Evolutionary conservation across 441 rosid genomes (phyloP), one percentile per base, ranked within the genome.

Genomic region (Eruca vesicaria): DNA sequence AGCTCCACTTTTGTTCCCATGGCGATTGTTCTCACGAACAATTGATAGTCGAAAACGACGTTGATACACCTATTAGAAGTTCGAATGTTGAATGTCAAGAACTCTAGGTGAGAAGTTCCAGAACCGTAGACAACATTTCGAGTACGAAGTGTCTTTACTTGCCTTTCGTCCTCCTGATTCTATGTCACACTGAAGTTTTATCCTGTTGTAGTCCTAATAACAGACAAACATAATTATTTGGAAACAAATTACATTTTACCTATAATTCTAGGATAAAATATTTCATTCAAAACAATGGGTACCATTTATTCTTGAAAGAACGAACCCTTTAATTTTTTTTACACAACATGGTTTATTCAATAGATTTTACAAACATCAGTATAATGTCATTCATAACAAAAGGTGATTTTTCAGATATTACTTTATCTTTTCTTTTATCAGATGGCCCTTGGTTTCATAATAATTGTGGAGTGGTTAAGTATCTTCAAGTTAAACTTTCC

Each of bases 381-480:
- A 3, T 52, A 52, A 9, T 19, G 57, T 12, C 57, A 19, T 52
- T 52, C 57, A 2, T 52, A 3, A 9, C 28, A 52, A 52, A 20
- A 52, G 8, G 55, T 45, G 19, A 45, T 45, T 45, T 45, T 19
- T 1, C 21, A 45, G 15, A 41, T 12, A 41, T 9, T n/a, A 45
- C 0, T 9, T 35, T 35, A 35, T 6, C 3, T 9, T 35, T 35
- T 35, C 12, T 35, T 9, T 45, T 48, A 16, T 48, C 11, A 48
- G 55, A 48, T 90, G 66, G 82, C 59, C 50, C 98, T 89, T 53
- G 98, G 97, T 85, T 91, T 95, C 64, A 84, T 62, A 6, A 63
- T 28, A 26, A 18, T 6, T 1, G 45, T 33, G 9, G 43, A 61
- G 28, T 32, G 45, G 45, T 61, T 33, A 10, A 61, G 28, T 4